Evolutionary conservation across 2,329 filamentous ascomycete species (phyloP).

Genomic region (Beauveria sp.): DNA sequence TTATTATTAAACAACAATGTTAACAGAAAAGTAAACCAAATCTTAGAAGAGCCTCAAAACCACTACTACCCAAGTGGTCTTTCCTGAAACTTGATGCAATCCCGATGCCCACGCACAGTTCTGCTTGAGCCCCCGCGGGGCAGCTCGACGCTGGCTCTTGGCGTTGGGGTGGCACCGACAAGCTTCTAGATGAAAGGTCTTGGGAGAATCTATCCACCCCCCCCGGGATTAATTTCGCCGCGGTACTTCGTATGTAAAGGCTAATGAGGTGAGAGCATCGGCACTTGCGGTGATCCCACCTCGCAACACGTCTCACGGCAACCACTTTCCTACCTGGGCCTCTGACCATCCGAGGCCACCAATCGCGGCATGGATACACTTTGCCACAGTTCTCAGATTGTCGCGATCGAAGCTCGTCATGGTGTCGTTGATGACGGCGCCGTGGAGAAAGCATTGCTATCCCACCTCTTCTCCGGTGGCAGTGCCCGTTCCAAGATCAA

Average conservation of each 20-base stretch:
- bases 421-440: constrained; percentile 34
- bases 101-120: background rate
- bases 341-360: constrained; percentile 32
- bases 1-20: background rate
- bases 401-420: constrained; percentile 37
- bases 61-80: background rate
- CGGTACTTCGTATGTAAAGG: constrained; percentile 17
- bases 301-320: constrained; percentile 26
- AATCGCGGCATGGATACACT: constrained; percentile 38
- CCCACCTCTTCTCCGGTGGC: constrained; percentile 43
- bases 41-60: constrained; percentile 2
- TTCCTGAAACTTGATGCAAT: background rate
- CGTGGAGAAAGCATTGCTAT: constrained; percentile 35
- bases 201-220: constrained; percentile 21
- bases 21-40: background rate
- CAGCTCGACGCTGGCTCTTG: background rate
- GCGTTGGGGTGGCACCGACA: constrained; percentile 15
- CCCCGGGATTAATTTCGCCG: constrained; percentile 20
- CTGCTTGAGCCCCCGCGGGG: background rate
- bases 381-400: constrained; percentile 31
- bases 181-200: constrained; percentile 15
- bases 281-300: constrained; percentile 29
- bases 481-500: too few species aligned
- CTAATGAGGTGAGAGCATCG: constrained; percentile 20
- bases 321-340: constrained; percentile 32